These are phyloP conservation scores for Umbelopsis sp. DNA, from an alignment of 371 early-diverging fungal genomes.

Conservation along the genomic window DNA sequence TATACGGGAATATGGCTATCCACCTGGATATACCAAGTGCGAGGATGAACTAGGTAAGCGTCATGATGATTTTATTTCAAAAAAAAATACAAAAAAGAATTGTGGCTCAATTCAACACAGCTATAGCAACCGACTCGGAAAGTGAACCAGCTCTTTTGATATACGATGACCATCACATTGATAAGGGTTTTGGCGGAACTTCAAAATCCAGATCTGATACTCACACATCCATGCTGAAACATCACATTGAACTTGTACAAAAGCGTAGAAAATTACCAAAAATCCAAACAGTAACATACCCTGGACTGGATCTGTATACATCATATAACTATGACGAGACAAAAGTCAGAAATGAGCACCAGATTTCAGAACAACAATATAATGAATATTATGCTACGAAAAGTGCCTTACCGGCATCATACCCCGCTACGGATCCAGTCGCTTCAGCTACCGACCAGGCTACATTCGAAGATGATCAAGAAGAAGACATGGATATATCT, in stretches of 20 bases:
- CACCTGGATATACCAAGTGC: slow-evolving; percentile 26
- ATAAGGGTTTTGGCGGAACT: background rate
- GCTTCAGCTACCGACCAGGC: background rate
- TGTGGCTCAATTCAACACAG: background rate
- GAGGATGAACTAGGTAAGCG: slow-evolving; percentile 2
- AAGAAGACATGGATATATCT: slow-evolving; percentile 20
- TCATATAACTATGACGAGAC: background rate
- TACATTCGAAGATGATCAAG: background rate
- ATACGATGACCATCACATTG: background rate
- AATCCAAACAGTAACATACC: slow-evolving; percentile 15
- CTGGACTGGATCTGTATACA: slow-evolving; percentile 4
- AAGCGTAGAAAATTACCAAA: slow-evolving; percentile 15
- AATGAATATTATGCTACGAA: background rate
- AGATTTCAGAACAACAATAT: background rate
- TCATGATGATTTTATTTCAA: background rate
- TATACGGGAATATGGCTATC: slow-evolving; percentile 31
- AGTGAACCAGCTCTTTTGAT: background rate
- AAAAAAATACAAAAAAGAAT: background rate
- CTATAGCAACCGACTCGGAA: background rate
- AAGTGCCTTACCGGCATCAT: too few species aligned
- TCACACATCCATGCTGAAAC: background rate
- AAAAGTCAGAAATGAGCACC: background rate
- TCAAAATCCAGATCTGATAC: background rate
- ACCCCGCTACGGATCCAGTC: background rate
- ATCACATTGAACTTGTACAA: slow-evolving; percentile 1